Conservation (phyloP, 495 filamentous ascomycete genomes). For the Melanomma pulvis-pyrius region DNA sequence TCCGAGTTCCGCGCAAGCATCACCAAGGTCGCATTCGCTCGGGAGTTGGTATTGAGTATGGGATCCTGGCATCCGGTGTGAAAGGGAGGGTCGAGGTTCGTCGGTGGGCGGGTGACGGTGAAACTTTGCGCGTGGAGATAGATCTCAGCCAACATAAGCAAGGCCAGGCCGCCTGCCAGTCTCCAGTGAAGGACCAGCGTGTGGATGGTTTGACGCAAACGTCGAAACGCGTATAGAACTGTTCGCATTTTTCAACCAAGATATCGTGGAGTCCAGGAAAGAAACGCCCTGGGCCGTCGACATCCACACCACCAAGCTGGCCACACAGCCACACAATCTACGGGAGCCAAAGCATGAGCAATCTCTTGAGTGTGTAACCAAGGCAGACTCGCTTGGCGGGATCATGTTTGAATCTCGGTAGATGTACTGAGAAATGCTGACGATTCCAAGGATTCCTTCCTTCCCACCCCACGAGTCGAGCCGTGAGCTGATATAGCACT, state of each 20-base stretch:
- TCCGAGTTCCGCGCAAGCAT: not conserved
- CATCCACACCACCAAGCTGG: too few species aligned
- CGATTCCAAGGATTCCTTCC: too few species aligned
- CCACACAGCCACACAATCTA: too few species aligned
- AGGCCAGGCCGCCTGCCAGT: not conserved
- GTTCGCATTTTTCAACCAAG: not conserved
- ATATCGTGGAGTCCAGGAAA: too few species aligned
- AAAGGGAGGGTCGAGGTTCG: not conserved
- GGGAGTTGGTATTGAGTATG: not conserved
- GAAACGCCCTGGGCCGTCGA: too few species aligned
- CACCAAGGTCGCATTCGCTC: not conserved
- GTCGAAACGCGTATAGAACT: not conserved
- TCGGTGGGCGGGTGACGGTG: not conserved
- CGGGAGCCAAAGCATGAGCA: too few species aligned
- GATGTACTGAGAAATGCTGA: too few species aligned
- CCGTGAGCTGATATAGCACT: too few species aligned
- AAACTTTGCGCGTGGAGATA: not conserved
- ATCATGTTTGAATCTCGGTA: too few species aligned
- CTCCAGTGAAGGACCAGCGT: not conserved
- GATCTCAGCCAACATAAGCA: not conserved
- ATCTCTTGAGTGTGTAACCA: too few species aligned
- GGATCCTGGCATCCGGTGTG: not conserved
- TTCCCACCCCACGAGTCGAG: too few species aligned
- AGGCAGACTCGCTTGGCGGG: too few species aligned
- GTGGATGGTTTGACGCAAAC: not conserved